Evolutionary conservation across 306 rosid genomes (phyloP), one percentile per base, ranked within the genome.

Genomic region (Lithocarpus polystachyus): DNA sequence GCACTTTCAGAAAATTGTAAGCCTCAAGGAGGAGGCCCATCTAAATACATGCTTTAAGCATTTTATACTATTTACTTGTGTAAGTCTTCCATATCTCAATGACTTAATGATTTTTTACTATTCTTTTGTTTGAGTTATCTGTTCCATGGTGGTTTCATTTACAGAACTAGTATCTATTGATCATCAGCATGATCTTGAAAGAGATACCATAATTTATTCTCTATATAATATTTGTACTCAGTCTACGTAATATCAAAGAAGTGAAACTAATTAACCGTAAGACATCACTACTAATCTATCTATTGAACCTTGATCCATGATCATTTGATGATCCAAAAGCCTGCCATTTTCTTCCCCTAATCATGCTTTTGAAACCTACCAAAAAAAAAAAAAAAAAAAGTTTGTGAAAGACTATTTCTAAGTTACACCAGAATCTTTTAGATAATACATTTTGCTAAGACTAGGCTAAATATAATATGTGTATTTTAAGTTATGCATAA

Each of bases 21-120:
- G 96, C 90, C 96, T 96, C 64, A 93, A 96, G 92, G 99, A 96
- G 81, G 99, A 96, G 91, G 99, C 99, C 76, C 98, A 96, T 90
- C 83, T 96, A 51, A 93, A 96, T 82, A 96, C 99, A 57, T 96
- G 99, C 96, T 96, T 96, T 94, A 96, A 96, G 96, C 99, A 93
- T 93, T 96, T 96, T 87, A 96, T 96, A 79, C 96, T 96, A 73
- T 96, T 96, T 78, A 96, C 99, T 78, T 90, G 92, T 82, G 97
- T 93, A 90, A 96, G 99, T 83, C 78, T 72, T 55, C 31, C 60
- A 28, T 62, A 54, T 43, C 72, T 51, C 11, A 8, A 13, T 14
- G 13, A 4, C 33, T 20, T 1, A 6, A 52, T 74, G 31, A 37
- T 11, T 64, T 19, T 28, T 6, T n/a, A 28, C 59, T 56, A 29